Evolutionary conservation across 208 protist species (phyloP).

Genomic region (Trypanosoma scelopori): DNA sequence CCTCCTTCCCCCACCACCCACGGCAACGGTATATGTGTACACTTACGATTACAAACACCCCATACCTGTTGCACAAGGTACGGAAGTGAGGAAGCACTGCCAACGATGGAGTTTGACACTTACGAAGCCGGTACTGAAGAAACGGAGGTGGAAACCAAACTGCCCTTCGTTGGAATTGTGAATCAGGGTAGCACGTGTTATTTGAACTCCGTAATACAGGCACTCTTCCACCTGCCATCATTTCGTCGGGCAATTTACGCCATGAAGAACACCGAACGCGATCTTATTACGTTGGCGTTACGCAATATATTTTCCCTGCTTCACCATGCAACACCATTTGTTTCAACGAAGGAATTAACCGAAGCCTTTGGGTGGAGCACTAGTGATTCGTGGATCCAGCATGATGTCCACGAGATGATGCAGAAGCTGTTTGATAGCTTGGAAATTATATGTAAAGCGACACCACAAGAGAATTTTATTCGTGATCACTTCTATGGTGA

Average conservation of each 20-base stretch:
- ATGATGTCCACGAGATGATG: constrained; percentile 90
- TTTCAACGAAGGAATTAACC: constrained; percentile 82
- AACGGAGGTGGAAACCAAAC: background rate
- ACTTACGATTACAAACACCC: background rate
- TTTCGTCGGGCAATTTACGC: constrained; percentile 66
- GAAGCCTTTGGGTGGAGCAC: constrained; percentile 86
- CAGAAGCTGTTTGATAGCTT: constrained; percentile 86
- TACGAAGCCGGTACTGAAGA: background rate
- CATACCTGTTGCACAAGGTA: no score
- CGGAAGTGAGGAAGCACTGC: no score
- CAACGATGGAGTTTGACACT: constrained; percentile 1
- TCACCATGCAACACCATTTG: constrained; percentile 39
- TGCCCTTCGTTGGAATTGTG: constrained; percentile 65
- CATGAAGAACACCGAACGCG: constrained; percentile 26
- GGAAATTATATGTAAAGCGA: constrained; percentile 76
- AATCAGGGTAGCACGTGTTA: constrained; percentile 93
- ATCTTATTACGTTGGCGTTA: constrained; percentile 54
- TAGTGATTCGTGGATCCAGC: constrained; percentile 70
- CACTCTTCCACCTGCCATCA: constrained; percentile 71
- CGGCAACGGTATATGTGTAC: background rate
- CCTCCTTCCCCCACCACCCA: no score
- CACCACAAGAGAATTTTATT: constrained; percentile 65
- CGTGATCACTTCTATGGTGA: constrained; percentile 74
- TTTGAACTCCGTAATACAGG: constrained; percentile 88
- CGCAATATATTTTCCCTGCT: constrained; percentile 74